A percentile compares a stretch with the other conserved stretches of the same genome.
Conservation (phyloP, 306 rosid genomes). For the Prunus persica region DNA sequence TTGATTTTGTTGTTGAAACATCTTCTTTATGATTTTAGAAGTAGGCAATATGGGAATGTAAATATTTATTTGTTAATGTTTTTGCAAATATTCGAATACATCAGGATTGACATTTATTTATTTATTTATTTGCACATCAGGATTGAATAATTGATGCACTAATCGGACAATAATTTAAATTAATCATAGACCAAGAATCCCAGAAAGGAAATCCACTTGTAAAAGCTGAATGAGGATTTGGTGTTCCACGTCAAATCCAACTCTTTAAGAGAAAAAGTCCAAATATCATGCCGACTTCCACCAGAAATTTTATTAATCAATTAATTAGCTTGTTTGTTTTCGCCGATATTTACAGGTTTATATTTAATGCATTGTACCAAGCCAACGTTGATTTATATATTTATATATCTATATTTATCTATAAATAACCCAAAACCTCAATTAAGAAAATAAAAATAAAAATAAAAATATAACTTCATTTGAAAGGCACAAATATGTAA, state of each 20-base stretch:
- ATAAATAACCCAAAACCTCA: too few species aligned
- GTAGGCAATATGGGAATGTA: neutral
- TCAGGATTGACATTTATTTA: too few species aligned
- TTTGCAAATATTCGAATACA: neutral
- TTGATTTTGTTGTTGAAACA: neutral
- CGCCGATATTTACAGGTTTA: too few species aligned
- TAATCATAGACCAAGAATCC: neutral
- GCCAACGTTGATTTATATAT: too few species aligned
- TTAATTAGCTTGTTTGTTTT: neutral
- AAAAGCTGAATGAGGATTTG: neutral
- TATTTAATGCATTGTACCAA: too few species aligned
- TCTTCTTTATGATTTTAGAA: neutral
- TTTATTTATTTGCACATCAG: neutral
- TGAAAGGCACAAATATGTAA: too few species aligned
- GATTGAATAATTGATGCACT: neutral
- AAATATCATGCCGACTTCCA: neutral
- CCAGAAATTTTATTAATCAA: neutral
- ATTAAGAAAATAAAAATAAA: too few species aligned
- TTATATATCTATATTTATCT: too few species aligned
- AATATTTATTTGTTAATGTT: neutral
- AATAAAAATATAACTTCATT: too few species aligned
- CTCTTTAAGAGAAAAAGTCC: neutral
- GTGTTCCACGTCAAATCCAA: slow-evolving; percentile 15
- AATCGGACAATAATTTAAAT: neutral
- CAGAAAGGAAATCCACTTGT: slow-evolving; percentile 6